Conservation (phyloP, 257 asterid species). For the Schizonepeta tenuifolia region DNA sequence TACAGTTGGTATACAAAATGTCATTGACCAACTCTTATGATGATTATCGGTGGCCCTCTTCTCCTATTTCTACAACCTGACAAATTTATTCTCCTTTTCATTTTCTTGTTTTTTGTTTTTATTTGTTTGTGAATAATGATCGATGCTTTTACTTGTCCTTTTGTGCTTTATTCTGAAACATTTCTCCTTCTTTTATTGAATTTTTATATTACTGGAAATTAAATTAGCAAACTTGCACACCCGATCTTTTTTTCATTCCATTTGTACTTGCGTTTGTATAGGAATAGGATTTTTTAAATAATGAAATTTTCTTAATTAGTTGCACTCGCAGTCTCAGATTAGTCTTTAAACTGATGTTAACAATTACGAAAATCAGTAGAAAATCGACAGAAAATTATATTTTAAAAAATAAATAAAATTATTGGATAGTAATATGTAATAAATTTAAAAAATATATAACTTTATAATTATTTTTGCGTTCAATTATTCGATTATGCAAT, state of each 20-base stretch:
- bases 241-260: neutral
- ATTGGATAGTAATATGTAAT: too few relatives aligned
- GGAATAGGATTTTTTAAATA: neutral
- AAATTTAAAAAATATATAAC: too few relatives aligned
- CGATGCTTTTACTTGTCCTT: neutral
- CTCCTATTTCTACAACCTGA: conserved; percentile 28
- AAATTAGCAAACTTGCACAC: neutral
- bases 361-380: neutral
- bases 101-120: conserved; percentile 8
- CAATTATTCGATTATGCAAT: too few relatives aligned
- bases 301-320: neutral
- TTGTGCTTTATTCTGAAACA: conserved; percentile 7
- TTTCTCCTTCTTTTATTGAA: neutral
- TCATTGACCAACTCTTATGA: conserved; percentile 34
- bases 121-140: conserved; percentile 17
- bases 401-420: too few relatives aligned
- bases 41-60: conserved; percentile 20
- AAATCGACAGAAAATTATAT: too few relatives aligned
- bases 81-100: conserved; percentile 18
- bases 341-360: neutral
- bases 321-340: neutral
- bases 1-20: conserved; percentile 25
- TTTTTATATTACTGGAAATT: too few relatives aligned
- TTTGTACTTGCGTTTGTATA: neutral
- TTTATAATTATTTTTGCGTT: too few relatives aligned